Evolutionary conservation across 2,329 filamentous ascomycete species (phyloP).

Genomic region (Cladosporium sp.): DNA sequence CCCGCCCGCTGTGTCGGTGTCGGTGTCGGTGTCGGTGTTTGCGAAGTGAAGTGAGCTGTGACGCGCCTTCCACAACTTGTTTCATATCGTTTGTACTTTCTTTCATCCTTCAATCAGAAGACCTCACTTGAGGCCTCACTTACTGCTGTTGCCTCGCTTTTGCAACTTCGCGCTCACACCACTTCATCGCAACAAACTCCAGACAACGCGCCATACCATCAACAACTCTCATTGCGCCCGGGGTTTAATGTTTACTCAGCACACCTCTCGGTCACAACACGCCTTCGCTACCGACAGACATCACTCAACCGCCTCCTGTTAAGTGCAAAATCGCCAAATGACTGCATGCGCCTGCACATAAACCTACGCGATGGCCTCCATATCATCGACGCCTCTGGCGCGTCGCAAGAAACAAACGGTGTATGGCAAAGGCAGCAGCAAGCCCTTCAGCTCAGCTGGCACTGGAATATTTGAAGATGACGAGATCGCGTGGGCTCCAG

Average conservation of each 20-base stretch:
- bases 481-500: constrained; percentile 18
- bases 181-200: not conserved
- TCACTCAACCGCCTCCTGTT: not conserved
- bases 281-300: not conserved
- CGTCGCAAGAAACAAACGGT: constrained; percentile 31
- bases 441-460: constrained; percentile 25
- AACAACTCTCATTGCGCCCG: not conserved
- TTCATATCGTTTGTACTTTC: not conserved
- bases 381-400: constrained; percentile 18
- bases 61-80: not conserved
- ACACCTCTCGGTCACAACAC: not conserved
- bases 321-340: not conserved
- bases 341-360: not conserved
- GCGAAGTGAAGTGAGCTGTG: not conserved
- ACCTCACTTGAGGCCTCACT: not conserved
- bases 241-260: not conserved
- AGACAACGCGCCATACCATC: not conserved
- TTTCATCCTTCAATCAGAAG: not conserved
- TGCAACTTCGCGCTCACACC: not conserved
- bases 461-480: constrained; percentile 28
- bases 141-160: not conserved
- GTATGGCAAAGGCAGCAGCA: constrained; percentile 30
- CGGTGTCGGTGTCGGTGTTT: constrained; percentile 7
- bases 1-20: not conserved
- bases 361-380: constrained; percentile 11